These are phyloP conservation scores for Aureobasidium mangrovei DNA, from an alignment of 2,329 filamentous ascomycete genomes.

Conservation along the genomic window DNA sequence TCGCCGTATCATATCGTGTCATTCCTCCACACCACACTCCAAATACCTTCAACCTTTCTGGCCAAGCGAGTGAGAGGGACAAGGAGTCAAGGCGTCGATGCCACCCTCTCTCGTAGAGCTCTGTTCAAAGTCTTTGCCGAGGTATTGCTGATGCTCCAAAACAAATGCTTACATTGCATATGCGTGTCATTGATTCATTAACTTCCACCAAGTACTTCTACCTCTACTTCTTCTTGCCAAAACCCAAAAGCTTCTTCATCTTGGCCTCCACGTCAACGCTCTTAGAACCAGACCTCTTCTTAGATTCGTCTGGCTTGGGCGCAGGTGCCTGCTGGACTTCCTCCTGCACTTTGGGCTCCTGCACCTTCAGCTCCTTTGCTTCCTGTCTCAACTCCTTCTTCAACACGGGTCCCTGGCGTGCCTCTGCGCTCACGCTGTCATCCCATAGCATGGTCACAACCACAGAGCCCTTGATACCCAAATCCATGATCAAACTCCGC, in stretches of 20 bases:
- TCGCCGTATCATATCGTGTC: no score
- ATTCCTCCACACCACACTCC: no score
- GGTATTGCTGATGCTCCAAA: no score
- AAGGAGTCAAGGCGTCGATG: no score
- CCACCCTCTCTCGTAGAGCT: no score
- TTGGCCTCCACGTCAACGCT: constrained; percentile 31
- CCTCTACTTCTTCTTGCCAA: constrained; percentile 55
- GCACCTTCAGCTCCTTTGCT: constrained; percentile 59
- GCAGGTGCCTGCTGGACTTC: constrained; percentile 28
- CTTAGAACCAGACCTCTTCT: constrained; percentile 19
- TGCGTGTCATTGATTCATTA: no score
- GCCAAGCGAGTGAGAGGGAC: no score
- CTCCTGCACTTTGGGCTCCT: constrained; percentile 33
- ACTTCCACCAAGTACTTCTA: no score
- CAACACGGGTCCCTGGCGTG: constrained; percentile 51
- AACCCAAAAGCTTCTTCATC: constrained; percentile 63
- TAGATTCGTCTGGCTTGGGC: constrained; percentile 32
- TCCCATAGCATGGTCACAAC: constrained; percentile 72
- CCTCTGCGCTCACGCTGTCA: constrained; percentile 48
- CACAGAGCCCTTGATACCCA: constrained; percentile 62
- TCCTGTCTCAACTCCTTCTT: constrained; percentile 49
- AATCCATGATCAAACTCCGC: constrained; percentile 57
- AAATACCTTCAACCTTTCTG: no score
- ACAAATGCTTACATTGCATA: no score
- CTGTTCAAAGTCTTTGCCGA: no score